Evolutionary conservation across 2,329 filamentous ascomycete genomes (phyloP), one percentile per base, ranked within the genome.

Genomic region (Sporothrix brasiliensis): DNA sequence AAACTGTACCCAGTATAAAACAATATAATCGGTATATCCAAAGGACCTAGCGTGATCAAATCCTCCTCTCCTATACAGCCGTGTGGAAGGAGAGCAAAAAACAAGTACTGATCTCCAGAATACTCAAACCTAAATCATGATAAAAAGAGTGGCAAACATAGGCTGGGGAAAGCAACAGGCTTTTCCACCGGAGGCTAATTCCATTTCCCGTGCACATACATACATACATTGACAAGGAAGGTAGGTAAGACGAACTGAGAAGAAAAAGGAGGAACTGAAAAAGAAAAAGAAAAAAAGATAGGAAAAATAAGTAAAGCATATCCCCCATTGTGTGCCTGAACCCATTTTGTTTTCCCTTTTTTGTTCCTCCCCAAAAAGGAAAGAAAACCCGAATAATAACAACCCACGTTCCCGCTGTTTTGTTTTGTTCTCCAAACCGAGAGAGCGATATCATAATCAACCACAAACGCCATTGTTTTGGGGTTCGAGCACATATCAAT

Each of bases 341-440:
- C 58, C 58, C 41, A 34, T 63, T 63, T 47, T 52, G 47, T 21
- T 39, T 66, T 27, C 63, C 47, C 21, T 52, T 66, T 56, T 52
- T 66, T 52, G 61, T 66, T 66, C 47, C 63, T 34, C 63, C 47
- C 47, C 39, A 52, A 53, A 53, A 50, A 52, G 19, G 50, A 16
- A 9, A 34, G 27, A 65, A 7, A 50, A 34, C 24, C 41, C 30
- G 30, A 30, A 69, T 11, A 69, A 34, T 19, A 39, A 27, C 47
- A 61, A 52, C 52, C 61, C 69, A 54, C 69, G 54, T 67, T 67
- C 50, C n/a, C 61, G 63, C 16, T 44, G 49, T 44, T 54, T 53
- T 44, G 65, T 47, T 19, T 54, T 54, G 7, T 27, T 14, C 14
- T 54, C 50, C 11, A 11, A 27, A 39, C 27, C 7, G 24, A 50